phyloP scores from a whole-genome alignment of 2,329 filamentous ascomycete genomes.

The Diaporthe capsici region DNA sequence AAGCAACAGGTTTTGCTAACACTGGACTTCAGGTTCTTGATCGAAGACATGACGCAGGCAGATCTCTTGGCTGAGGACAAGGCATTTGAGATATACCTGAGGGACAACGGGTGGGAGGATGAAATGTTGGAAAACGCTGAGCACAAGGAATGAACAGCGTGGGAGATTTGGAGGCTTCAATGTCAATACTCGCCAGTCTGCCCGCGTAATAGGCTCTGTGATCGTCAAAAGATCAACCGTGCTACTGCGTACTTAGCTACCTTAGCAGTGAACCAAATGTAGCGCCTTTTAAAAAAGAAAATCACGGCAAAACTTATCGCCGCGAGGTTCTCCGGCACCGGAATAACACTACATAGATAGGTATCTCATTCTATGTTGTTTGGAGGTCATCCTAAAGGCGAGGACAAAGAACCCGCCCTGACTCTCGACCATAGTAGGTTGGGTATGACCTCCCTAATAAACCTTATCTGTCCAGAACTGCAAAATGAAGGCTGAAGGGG shows the following conservation, averaged over 20 bases:
- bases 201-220: too few relatives aligned
- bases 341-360: not conserved
- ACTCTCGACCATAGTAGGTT: not conserved
- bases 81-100: slow-evolving; percentile 59
- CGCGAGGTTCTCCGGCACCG: not conserved
- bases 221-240: too few relatives aligned
- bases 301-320: not conserved
- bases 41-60: slow-evolving; percentile 60
- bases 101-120: slow-evolving; percentile 61
- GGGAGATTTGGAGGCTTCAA: not conserved
- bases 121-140: slow-evolving; percentile 51
- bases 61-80: slow-evolving; percentile 60
- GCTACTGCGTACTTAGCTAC: not conserved
- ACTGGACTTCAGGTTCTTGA: slow-evolving; percentile 52
- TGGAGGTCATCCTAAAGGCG: too few relatives aligned
- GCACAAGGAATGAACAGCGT: slow-evolving; percentile 43
- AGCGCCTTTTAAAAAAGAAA: not conserved
- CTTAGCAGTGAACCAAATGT: not conserved
- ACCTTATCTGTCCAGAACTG: not conserved
- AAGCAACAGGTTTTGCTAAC: not conserved
- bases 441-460: not conserved
- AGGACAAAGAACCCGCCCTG: not conserved
- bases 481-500: not conserved
- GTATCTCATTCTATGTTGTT: too few relatives aligned
- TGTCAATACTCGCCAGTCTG: not conserved